A percentile compares a stretch with the other conserved stretches of the same genome.
These are phyloP conservation scores for Coemansia asiatica DNA, from an alignment of 192 early-diverging fungal species.

Conservation along the genomic window DNA sequence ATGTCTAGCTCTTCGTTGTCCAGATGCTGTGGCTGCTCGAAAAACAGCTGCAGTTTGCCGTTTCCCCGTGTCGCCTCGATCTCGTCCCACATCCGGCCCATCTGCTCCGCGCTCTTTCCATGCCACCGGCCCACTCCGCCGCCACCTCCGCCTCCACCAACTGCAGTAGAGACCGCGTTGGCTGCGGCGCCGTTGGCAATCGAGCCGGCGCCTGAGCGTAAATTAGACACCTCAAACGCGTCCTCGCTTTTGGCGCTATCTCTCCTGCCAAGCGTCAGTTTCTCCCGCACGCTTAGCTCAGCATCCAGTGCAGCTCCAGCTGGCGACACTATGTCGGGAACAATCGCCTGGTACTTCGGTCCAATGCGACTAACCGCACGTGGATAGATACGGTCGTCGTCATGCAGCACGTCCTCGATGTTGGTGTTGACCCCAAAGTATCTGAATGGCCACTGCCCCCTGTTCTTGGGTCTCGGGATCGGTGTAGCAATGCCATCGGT, in stretches of 20 bases:
- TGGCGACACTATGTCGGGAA: conserved; percentile 59
- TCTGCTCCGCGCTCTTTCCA: conserved; percentile 49
- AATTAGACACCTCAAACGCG: neutral
- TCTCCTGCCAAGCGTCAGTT: neutral
- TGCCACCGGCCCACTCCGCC: conserved; percentile 44
- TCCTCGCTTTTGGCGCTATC: neutral
- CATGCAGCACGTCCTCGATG: conserved; percentile 67
- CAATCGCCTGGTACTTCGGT: conserved; percentile 74
- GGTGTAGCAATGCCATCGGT: conserved; percentile 18
- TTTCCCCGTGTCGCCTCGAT: conserved; percentile 46
- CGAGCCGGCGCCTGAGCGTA: neutral
- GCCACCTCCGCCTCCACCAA: conserved; percentile 14
- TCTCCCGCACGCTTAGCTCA: conserved; percentile 10
- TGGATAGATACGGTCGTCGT: conserved; percentile 76
- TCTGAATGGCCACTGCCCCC: conserved; percentile 79
- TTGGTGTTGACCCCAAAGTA: conserved; percentile 85
- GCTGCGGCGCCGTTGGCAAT: neutral
- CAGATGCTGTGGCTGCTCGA: conserved; percentile 40
- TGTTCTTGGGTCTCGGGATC: conserved; percentile 46
- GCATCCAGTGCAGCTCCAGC: conserved; percentile 36
- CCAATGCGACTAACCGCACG: conserved; percentile 80
- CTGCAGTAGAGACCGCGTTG: neutral
- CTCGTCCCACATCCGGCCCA: conserved; percentile 45
- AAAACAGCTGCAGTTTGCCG: conserved; percentile 47
- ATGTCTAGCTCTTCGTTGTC: conserved; percentile 54